Conservation (phyloP, 106 monocot genomes). For the Acorus gramineus region DNA sequence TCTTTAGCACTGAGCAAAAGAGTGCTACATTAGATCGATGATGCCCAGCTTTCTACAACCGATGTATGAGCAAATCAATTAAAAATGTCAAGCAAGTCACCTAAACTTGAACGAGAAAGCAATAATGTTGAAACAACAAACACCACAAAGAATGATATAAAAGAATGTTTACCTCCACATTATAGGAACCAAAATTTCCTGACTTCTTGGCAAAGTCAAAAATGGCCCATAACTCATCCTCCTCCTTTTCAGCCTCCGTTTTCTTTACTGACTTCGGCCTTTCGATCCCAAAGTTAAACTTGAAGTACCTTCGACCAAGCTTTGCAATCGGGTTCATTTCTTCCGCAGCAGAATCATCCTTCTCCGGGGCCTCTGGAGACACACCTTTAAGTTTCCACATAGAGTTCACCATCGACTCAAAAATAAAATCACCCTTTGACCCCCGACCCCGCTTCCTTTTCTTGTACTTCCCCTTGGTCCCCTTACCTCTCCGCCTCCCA, state of each 20-base stretch:
- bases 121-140: too few species aligned
- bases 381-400: conserved; percentile 10
- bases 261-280: not conserved
- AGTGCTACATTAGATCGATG: too few species aligned
- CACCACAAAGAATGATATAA: not conserved
- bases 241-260: conserved; percentile 16
- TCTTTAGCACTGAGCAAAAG: too few species aligned
- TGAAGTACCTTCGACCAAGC: conserved; percentile 6
- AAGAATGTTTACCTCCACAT: conserved; percentile 26
- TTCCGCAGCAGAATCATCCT: not conserved
- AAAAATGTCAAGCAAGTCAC: too few species aligned
- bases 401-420: conserved; percentile 20
- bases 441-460: conserved; percentile 2
- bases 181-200: conserved; percentile 26
- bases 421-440: conserved; percentile 8
- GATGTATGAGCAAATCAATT: too few species aligned
- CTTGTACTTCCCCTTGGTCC: not conserved
- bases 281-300: conserved; percentile 22
- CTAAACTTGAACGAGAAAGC: too few species aligned
- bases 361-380: not conserved
- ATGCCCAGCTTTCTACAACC: too few species aligned
- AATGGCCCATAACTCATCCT: conserved; percentile 43
- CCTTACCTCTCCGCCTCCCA: not conserved
- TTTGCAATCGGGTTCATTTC: not conserved
- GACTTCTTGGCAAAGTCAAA: conserved; percentile 34